phyloP scores from a whole-genome alignment of 495 filamentous ascomycete species.

The Aspergillus campestris region DNA sequence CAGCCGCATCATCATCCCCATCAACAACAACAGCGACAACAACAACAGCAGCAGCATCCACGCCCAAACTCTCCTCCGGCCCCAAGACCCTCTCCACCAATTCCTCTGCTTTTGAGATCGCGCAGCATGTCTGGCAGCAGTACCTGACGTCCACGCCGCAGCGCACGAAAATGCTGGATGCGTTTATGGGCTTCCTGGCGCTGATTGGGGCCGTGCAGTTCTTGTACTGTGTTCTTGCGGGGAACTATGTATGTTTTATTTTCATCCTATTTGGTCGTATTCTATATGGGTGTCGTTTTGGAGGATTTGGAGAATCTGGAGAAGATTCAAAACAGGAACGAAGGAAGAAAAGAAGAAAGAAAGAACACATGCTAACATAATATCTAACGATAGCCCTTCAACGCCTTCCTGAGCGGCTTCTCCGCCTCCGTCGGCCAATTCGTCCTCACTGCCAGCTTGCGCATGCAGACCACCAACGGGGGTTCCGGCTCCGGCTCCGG shows the following conservation, averaged over 20 bases:
- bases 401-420: slow-evolving; percentile 95
- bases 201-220: slow-evolving; percentile 85
- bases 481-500: slow-evolving; percentile 17
- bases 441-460: slow-evolving; percentile 80
- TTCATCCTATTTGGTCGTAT: not conserved
- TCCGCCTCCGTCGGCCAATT: slow-evolving; percentile 94
- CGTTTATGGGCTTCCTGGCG: slow-evolving; percentile 85
- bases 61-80: slow-evolving; percentile 31
- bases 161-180: slow-evolving; percentile 85
- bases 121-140: slow-evolving; percentile 54
- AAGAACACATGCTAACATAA: no score
- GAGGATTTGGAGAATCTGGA: no score
- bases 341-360: no score
- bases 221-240: slow-evolving; percentile 81
- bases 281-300: no score
- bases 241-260: slow-evolving; percentile 74
- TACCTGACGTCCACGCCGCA: slow-evolving; percentile 76
- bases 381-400: slow-evolving; percentile 66
- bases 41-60: slow-evolving; percentile 21
- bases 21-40: slow-evolving; percentile 22
- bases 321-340: no score
- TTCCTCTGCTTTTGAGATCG: slow-evolving; percentile 45
- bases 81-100: slow-evolving; percentile 31
- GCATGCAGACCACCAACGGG: slow-evolving; percentile 69
- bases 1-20: slow-evolving; percentile 16